A percentile compares a stretch with the other conserved stretches of the same genome.
phyloP scores from a whole-genome alignment of 2,329 filamentous ascomycete genomes.

The Pezicula rhizophila region DNA sequence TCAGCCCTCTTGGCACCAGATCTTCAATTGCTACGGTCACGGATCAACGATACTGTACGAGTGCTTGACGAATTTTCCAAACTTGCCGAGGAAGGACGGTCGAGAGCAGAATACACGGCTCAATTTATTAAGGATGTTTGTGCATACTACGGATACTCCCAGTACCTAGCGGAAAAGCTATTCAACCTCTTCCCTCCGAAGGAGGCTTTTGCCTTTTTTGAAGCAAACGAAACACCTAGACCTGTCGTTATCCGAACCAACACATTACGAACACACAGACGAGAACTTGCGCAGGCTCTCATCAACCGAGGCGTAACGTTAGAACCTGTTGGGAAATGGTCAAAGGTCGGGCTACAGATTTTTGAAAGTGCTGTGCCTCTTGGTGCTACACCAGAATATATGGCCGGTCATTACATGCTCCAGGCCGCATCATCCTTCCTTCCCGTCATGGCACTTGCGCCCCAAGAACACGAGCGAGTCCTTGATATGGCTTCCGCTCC shows the following conservation, averaged over 20 bases:
- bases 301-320: conserved; percentile 96
- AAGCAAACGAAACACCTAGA: conserved; percentile 91
- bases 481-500: conserved; percentile 93
- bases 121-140: conserved; percentile 89
- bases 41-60: conserved; percentile 89
- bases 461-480: conserved; percentile 85
- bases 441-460: conserved; percentile 93
- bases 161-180: conserved; percentile 92
- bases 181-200: conserved; percentile 86
- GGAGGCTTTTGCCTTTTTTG: conserved; percentile 97
- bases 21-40: conserved; percentile 77
- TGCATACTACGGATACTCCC: conserved; percentile 93
- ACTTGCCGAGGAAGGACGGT: conserved; percentile 71
- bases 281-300: conserved; percentile 83
- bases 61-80: conserved; percentile 85
- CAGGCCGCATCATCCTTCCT: conserved; percentile 96
- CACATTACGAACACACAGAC: conserved; percentile 70
- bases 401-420: conserved; percentile 95
- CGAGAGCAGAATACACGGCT: conserved; percentile 79
- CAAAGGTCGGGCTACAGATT: conserved; percentile 92
- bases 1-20: conserved; percentile 74
- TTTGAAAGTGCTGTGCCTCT: conserved; percentile 79
- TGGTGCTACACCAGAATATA: conserved; percentile 93
- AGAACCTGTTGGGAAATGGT: conserved; percentile 97
- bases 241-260: conserved; percentile 97